A percentile compares a stretch with the other conserved stretches of the same genome.
Conservation (phyloP, 2,329 filamentous ascomycete genomes). For the Arthrinium phaeospermum region DNA sequence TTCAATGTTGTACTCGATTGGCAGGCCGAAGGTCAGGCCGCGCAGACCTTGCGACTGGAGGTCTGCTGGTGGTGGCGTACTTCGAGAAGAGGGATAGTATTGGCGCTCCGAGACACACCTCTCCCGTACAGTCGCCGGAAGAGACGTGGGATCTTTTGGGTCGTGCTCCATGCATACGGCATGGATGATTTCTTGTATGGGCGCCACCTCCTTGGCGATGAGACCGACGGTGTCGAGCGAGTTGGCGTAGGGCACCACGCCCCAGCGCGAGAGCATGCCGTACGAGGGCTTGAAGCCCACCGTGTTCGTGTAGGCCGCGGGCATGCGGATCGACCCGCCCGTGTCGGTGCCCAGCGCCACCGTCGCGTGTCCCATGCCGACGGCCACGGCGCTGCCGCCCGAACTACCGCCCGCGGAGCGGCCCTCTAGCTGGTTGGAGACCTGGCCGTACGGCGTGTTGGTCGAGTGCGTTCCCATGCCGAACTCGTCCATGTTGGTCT, state of each 20-base stretch:
- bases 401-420: constrained; percentile 85
- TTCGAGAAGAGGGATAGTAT: constrained; percentile 30
- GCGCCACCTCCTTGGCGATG: constrained; percentile 61
- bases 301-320: constrained; percentile 83
- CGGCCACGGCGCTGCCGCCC: constrained; percentile 88
- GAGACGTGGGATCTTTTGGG: constrained; percentile 74
- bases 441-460: constrained; percentile 70
- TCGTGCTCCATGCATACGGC: constrained; percentile 64
- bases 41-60: constrained; percentile 28
- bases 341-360: constrained; percentile 90
- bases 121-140: constrained; percentile 61
- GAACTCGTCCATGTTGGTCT: constrained; percentile 95
- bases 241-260: constrained; percentile 90
- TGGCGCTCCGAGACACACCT: constrained; percentile 45
- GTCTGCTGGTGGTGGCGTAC: constrained; percentile 19
- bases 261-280: constrained; percentile 82
- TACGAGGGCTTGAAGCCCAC: constrained; percentile 93
- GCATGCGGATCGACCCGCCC: constrained; percentile 84
- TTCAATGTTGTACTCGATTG: constrained; percentile 83
- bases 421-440: constrained; percentile 52
- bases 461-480: constrained; percentile 89
- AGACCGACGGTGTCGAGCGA: constrained; percentile 90
- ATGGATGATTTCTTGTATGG: constrained; percentile 56
- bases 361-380: constrained; percentile 64
- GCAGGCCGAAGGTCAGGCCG: constrained; percentile 60